Conservation (phyloP, 2,329 filamentous ascomycete species). For the Hypoxylon sp. region DNA sequence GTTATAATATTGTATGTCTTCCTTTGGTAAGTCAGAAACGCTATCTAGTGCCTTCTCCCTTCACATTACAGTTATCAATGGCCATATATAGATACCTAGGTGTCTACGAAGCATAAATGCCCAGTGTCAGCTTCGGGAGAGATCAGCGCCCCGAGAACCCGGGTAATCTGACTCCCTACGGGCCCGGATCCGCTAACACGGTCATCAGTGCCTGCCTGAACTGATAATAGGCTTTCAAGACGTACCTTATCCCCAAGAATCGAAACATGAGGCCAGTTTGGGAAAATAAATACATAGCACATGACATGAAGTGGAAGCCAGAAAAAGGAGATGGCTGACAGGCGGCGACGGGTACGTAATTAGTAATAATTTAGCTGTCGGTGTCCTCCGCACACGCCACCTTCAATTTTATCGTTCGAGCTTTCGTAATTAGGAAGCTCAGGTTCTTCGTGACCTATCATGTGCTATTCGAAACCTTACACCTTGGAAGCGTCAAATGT, state of each 20-base stretch:
- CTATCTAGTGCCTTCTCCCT: background rate
- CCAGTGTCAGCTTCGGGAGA: slow-evolving; percentile 1
- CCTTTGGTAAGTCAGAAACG: background rate
- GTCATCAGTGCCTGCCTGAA: background rate
- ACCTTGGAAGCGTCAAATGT: slow-evolving; percentile 21
- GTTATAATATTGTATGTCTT: background rate
- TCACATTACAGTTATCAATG: background rate
- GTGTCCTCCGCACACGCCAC: no score
- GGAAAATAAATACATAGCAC: no score
- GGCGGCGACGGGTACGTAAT: no score
- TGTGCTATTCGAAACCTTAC: background rate
- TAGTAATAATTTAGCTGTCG: no score
- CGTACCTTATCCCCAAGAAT: no score
- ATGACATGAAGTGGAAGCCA: no score
- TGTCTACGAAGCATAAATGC: background rate
- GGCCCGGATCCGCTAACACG: background rate
- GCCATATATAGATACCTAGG: background rate
- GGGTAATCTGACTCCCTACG: background rate
- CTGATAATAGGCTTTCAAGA: no score
- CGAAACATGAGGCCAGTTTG: no score
- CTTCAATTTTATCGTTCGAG: background rate
- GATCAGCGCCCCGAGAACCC: slow-evolving; percentile 3
- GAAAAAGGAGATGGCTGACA: no score
- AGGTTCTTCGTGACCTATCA: background rate
- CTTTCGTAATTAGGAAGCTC: background rate